These are phyloP conservation scores for Puccinia coronata DNA, from an alignment of 1,284 basidiomycete species.

Conservation along the genomic window DNA sequence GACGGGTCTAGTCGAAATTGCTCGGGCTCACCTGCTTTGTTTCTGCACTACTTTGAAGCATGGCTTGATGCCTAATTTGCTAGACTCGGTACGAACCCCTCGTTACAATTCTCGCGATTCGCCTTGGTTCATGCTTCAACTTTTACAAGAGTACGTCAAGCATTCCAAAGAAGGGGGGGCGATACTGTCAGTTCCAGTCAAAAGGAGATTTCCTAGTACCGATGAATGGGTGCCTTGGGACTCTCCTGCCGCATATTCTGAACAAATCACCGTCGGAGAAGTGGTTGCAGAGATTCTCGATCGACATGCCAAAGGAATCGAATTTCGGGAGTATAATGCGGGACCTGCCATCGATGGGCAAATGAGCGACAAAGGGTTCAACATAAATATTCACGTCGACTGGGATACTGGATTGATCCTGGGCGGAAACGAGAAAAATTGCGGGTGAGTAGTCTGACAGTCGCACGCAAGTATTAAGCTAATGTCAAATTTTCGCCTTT, in stretches of 20 bases:
- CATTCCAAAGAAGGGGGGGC: conserved; percentile 80
- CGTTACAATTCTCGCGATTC: conserved; percentile 86
- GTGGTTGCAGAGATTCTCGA: conserved; percentile 95
- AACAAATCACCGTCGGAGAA: conserved; percentile 80
- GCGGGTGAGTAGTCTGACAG: conserved; percentile 51
- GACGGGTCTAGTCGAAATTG: conserved; percentile 82
- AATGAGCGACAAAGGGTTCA: conserved; percentile 89
- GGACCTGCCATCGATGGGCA: conserved; percentile 93
- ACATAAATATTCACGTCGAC: conserved; percentile 89
- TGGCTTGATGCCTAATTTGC: conserved; percentile 79
- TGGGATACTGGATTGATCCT: conserved; percentile 88
- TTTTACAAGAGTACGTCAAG: conserved; percentile 88
- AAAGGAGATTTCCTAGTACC: conserved; percentile 86
- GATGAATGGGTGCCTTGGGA: conserved; percentile 93
- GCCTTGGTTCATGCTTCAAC: conserved; percentile 98
- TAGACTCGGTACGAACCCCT: conserved; percentile 66
- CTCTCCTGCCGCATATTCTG: conserved; percentile 77
- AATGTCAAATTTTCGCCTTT: not conserved
- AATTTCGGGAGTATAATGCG: conserved; percentile 93
- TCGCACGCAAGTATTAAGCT: not conserved
- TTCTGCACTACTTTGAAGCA: conserved; percentile 57
- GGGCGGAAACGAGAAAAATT: conserved; percentile 74
- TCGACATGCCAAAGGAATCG: conserved; percentile 86
- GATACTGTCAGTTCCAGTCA: conserved; percentile 78
- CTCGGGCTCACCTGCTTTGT: conserved; percentile 81